Conservation (phyloP, 2,329 filamentous ascomycete species). For the Aspergillus felis region DNA sequence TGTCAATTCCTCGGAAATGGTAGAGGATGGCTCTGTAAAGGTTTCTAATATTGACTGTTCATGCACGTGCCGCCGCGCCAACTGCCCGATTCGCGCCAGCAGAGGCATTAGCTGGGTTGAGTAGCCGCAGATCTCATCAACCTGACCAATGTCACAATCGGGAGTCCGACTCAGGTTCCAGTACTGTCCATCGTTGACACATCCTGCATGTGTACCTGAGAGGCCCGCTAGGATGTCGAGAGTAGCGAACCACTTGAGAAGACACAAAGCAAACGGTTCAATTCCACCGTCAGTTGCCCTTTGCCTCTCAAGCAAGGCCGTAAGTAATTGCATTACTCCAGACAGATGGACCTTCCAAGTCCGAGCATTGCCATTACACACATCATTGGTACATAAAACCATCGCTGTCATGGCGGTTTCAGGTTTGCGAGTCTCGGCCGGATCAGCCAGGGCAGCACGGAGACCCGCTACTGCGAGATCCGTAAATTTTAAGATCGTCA, state of each 20-base stretch:
- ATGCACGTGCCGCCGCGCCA: constrained; percentile 8
- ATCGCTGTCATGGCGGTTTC: constrained; percentile 27
- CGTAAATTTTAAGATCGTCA: constrained; percentile 24
- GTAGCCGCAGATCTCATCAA: constrained; percentile 30
- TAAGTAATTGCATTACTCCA: constrained; percentile 22
- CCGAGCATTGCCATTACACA: constrained; percentile 29
- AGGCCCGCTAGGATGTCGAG: constrained; percentile 25
- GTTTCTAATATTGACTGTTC: not conserved
- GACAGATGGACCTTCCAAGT: constrained; percentile 24
- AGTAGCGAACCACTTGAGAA: constrained; percentile 29
- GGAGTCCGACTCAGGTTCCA: constrained; percentile 8
- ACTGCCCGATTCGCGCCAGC: constrained; percentile 17
- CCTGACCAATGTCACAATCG: not conserved
- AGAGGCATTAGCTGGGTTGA: constrained; percentile 24
- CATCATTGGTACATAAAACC: constrained; percentile 30
- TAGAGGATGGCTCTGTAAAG: not conserved
- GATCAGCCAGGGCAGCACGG: constrained; percentile 14
- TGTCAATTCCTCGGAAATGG: not conserved
- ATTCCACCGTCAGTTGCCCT: not conserved
- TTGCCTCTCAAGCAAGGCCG: constrained; percentile 13
- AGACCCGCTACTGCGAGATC: constrained; percentile 24
- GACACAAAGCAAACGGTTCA: constrained; percentile 16
- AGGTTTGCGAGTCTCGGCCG: constrained; percentile 10
- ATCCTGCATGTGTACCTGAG: constrained; percentile 14
- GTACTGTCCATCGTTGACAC: constrained; percentile 7